phyloP scores from a whole-genome alignment of 345 rosid species.

The Carallia pectinifolia region DNA sequence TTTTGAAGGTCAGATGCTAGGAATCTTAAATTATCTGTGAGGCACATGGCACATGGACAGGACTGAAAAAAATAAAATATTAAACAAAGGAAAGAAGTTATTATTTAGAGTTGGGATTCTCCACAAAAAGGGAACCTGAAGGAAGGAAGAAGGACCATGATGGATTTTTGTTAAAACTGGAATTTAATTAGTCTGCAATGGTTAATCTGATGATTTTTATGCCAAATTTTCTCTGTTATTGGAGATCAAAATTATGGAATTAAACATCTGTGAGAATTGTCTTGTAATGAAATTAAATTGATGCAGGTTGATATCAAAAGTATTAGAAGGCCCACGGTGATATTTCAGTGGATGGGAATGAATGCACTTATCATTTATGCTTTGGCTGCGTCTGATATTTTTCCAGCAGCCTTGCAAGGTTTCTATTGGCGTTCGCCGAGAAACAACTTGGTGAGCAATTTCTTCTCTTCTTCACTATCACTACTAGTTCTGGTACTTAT shows the following conservation, averaged over 20 bases:
- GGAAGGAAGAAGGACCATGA: neutral
- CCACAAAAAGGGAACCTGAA: neutral
- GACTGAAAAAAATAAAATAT: neutral
- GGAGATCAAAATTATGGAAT: neutral
- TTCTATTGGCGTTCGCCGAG: conserved; percentile 53
- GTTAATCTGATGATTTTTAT: too few species aligned
- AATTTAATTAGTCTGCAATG: neutral
- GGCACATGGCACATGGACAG: neutral
- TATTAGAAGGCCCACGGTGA: conserved; percentile 30
- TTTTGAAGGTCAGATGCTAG: neutral
- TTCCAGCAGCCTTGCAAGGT: conserved; percentile 52
- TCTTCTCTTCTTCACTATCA: neutral
- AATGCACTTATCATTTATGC: conserved; percentile 55
- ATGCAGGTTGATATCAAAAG: conserved; percentile 56
- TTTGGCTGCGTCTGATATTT: conserved; percentile 53
- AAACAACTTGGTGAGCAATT: conserved; percentile 46
- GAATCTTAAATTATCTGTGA: neutral
- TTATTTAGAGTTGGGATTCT: neutral
- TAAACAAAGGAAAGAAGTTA: neutral
- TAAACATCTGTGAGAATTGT: neutral
- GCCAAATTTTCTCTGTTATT: neutral
- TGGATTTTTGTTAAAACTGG: neutral
- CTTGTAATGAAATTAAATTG: neutral
- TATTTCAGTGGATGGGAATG: conserved; percentile 62
- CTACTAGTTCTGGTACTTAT: neutral